Conservation (phyloP, 2,329 filamentous ascomycete species). For the Colletotrichum tanaceti region DNA sequence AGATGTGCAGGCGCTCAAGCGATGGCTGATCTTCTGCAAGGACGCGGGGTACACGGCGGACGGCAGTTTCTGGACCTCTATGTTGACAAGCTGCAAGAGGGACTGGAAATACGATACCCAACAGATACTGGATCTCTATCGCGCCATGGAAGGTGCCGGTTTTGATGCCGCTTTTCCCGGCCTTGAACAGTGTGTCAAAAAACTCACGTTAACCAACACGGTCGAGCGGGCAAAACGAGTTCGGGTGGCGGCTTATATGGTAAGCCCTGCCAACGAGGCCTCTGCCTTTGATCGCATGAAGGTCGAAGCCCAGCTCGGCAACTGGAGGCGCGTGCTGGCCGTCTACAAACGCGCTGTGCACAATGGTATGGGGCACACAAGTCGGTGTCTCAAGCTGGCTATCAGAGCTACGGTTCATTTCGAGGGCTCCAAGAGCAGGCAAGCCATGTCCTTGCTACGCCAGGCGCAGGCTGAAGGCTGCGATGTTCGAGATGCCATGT, state of each 20-base stretch:
- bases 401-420: conserved; percentile 56
- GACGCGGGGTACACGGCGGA: conserved; percentile 51
- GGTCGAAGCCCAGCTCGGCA: conserved; percentile 49
- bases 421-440: conserved; percentile 45
- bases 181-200: conserved; percentile 33
- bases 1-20: conserved; percentile 52
- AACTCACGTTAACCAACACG: conserved; percentile 5
- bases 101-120: conserved; percentile 53
- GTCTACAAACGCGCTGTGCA: conserved; percentile 54
- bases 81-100: conserved; percentile 53
- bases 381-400: conserved; percentile 60
- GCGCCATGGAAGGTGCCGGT: conserved; percentile 47
- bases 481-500: conserved; percentile 55
- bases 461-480: conserved; percentile 54
- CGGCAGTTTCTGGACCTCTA: conserved; percentile 53
- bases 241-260: conserved; percentile 36
- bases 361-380: conserved; percentile 52
- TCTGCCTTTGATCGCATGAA: conserved; percentile 57
- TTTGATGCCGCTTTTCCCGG: conserved; percentile 32
- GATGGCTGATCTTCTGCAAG: conserved; percentile 56
- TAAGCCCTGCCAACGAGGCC: conserved; percentile 45
- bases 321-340: conserved; percentile 49
- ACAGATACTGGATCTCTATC: conserved; percentile 51
- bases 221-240: conserved; percentile 38
- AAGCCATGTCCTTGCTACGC: conserved; percentile 55